These are phyloP conservation scores for Cryptococcus amylolentus DNA, from an alignment of 1,284 basidiomycete genomes.

Conservation along the genomic window DNA sequence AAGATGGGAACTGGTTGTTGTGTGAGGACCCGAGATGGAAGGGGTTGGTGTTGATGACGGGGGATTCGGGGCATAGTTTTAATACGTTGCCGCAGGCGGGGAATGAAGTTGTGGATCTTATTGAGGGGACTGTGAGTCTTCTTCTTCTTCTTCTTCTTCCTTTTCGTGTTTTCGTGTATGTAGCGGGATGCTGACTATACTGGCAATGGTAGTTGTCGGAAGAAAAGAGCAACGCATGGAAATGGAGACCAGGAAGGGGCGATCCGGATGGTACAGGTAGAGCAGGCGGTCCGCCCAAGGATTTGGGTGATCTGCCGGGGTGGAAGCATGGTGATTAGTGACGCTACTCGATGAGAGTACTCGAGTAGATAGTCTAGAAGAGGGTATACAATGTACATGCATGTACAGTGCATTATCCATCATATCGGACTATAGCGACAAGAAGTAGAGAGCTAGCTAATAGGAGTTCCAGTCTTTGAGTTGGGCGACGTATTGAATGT, in stretches of 20 bases:
- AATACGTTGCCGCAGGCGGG: constrained; percentile 51
- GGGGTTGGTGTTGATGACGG: constrained; percentile 36
- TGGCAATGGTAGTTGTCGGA: constrained; percentile 17
- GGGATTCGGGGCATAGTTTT: constrained; percentile 38
- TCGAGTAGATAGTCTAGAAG: too few species aligned
- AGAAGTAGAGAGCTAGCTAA: too few species aligned
- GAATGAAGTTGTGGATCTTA: constrained; percentile 40
- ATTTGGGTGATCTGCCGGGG: constrained; percentile 30
- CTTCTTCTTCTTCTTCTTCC: neutral
- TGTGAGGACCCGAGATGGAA: constrained; percentile 36
- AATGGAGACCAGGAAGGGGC: constrained; percentile 35
- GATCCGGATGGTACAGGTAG: constrained; percentile 17
- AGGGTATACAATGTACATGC: too few species aligned
- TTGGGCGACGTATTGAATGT: neutral
- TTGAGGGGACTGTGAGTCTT: constrained; percentile 33
- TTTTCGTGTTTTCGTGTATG: too few species aligned
- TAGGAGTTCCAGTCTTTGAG: neutral
- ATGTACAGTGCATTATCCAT: too few species aligned
- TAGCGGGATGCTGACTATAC: too few species aligned
- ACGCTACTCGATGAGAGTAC: too few species aligned
- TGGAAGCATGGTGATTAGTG: constrained; percentile 27
- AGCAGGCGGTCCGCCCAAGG: constrained; percentile 18
- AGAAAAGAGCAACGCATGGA: constrained; percentile 27
- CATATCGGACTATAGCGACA: too few species aligned
- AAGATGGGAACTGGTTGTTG: constrained; percentile 34